Conservation (phyloP, 1,284 basidiomycete genomes). For the Caloboletus firmus region DNA sequence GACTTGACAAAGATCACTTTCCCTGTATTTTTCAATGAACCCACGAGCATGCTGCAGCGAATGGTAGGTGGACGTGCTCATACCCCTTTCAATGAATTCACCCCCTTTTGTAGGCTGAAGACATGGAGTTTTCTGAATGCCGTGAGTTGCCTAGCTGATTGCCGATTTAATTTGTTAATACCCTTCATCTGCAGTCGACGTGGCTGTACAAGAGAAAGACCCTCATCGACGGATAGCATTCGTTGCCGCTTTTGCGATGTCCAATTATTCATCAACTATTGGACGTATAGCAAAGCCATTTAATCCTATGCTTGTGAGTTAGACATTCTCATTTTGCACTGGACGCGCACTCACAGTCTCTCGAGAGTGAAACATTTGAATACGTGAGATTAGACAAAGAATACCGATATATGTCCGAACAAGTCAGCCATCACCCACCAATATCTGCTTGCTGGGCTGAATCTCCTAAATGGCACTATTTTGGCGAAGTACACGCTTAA, state of each 20-base stretch:
- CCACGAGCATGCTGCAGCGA: slow-evolving; percentile 91
- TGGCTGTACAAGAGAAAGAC: slow-evolving; percentile 77
- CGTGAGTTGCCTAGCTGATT: slow-evolving; percentile 48
- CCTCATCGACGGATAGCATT: slow-evolving; percentile 86
- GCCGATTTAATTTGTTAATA: background rate
- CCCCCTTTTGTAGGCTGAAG: slow-evolving; percentile 63
- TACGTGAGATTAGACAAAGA: slow-evolving; percentile 86
- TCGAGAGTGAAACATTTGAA: slow-evolving; percentile 86
- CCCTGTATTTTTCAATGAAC: slow-evolving; percentile 96
- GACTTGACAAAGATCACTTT: slow-evolving; percentile 96
- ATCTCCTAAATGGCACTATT: slow-evolving; percentile 88
- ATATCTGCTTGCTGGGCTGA: slow-evolving; percentile 98
- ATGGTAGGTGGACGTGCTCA: slow-evolving; percentile 50
- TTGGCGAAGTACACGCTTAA: slow-evolving; percentile 66
- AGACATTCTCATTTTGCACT: background rate
- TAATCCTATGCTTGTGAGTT: slow-evolving; percentile 80
- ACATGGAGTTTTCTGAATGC: slow-evolving; percentile 96
- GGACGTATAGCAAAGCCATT: slow-evolving; percentile 95
- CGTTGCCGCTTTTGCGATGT: slow-evolving; percentile 97
- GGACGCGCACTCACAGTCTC: slow-evolving; percentile 1
- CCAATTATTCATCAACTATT: slow-evolving; percentile 96
- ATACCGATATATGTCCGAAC: slow-evolving; percentile 92
- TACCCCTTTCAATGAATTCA: slow-evolving; percentile 2
- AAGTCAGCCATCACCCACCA: slow-evolving; percentile 96
- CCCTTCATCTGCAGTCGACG: slow-evolving; percentile 62